Base-by-base conservation (phyloP, 805 yeast genomes). In the Candida oleophila region DNA sequence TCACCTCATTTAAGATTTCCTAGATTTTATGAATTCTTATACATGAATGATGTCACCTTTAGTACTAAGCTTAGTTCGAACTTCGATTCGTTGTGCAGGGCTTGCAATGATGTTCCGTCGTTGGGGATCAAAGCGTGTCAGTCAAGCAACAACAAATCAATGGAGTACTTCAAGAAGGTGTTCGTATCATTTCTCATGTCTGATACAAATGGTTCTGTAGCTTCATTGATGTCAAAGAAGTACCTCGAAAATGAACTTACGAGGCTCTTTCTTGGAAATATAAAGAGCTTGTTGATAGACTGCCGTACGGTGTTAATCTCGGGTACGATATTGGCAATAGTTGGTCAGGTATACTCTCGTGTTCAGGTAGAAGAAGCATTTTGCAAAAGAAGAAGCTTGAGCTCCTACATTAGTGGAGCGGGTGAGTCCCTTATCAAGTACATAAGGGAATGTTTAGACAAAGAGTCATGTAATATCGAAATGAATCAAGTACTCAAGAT, bases 1-100 rank as follows among this genome's bases (percentile, higher is more conserved):
- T 55, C 60, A 3, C 68, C 68, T 1, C 53, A 52, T 9, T 41
- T 64, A 15, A 41, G 58, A 34, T 65, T 62, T 44, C 66, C 64
- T 3, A 44, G 41, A 12, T 62, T 64, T 44, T 61, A 62, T 49
- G 49, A 49, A 11, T 51, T 55, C 25, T 20, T 63, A 22, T 18
- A 25, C 4, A 18, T 18, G n/a, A 19, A 37, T 37, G 48, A 50
- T 21, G 30, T 34, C 30, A 19, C 41, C 9, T 46, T 49, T 22
- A 32, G 38, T 28, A 21, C 44, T n/a, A 19, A 18, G 11, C 42
- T 48, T 16, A 47, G 45, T 20, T 20, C 22, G 18, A 39, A 28
- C 14, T 20, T 39, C 15, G 30, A 11, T 4, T 18, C 34, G 3
- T n/a, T 39, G 9, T 39, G n/a, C 21, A 20, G n/a, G 9, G 32